phyloP scores from a whole-genome alignment of 805 yeast species.

The Wickerhamiella occidentalis region DNA sequence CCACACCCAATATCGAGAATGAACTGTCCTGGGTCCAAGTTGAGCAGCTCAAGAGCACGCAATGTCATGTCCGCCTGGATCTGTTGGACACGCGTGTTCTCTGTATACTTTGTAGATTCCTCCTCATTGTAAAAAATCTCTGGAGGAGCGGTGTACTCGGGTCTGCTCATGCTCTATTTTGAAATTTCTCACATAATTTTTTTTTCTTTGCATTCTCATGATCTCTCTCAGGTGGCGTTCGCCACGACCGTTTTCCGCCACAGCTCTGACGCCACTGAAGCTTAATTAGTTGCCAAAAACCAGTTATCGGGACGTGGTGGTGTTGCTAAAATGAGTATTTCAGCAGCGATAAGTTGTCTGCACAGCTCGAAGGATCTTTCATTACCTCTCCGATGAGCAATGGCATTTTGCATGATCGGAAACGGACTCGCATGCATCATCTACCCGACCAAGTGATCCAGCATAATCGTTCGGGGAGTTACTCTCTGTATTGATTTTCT shows the following conservation, averaged over 20 bases:
- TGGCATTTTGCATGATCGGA: neutral
- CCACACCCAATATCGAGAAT: constrained; percentile 94
- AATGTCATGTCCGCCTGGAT: constrained; percentile 97
- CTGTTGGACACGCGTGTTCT: constrained; percentile 92
- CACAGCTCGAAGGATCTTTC: too few species aligned
- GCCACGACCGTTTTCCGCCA: neutral
- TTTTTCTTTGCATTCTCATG: neutral
- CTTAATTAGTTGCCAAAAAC: too few species aligned
- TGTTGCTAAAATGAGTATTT: too few species aligned
- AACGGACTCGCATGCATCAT: neutral
- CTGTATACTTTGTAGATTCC: constrained; percentile 82
- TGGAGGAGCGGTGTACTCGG: constrained; percentile 94
- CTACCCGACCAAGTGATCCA: too few species aligned
- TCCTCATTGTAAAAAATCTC: constrained; percentile 86
- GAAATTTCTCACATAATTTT: neutral
- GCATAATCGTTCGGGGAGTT: too few species aligned
- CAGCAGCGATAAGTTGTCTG: too few species aligned
- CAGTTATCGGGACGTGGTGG: too few species aligned
- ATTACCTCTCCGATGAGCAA: too few species aligned
- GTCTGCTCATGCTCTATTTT: constrained; percentile 78
- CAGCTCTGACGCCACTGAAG: too few species aligned
- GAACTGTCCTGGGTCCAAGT: constrained; percentile 54
- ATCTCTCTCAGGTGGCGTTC: neutral
- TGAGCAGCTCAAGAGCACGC: constrained; percentile 77
- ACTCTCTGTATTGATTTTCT: too few species aligned